Evolutionary conservation across 495 filamentous ascomycete genomes (phyloP).

Genomic region (Aspergillus incahuasiensis): DNA sequence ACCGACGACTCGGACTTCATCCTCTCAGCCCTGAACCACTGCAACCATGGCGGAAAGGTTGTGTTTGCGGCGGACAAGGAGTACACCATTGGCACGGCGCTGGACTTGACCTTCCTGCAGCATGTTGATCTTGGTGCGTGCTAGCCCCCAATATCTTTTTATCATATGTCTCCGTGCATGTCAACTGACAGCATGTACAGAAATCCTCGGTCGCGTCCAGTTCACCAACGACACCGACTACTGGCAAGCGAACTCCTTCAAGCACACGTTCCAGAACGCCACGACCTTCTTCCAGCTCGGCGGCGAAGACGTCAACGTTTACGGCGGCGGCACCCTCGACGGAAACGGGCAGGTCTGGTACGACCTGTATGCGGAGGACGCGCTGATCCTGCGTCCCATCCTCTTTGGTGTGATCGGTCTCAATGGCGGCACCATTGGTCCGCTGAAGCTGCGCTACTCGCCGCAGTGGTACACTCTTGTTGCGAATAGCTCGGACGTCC

Average conservation of each 20-base stretch:
- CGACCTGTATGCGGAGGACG: slow-evolving; percentile 52
- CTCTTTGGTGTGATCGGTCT: slow-evolving; percentile 60
- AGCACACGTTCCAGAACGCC: slow-evolving; percentile 58
- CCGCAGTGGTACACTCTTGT: slow-evolving; percentile 67
- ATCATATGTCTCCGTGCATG: not conserved
- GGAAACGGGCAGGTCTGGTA: slow-evolving; percentile 72
- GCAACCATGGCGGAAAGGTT: slow-evolving; percentile 64
- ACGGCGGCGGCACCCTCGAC: slow-evolving; percentile 57
- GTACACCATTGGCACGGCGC: slow-evolving; percentile 60
- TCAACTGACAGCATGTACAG: slow-evolving; percentile 15
- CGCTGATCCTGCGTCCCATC: slow-evolving; percentile 55
- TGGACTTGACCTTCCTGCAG: slow-evolving; percentile 60
- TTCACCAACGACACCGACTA: slow-evolving; percentile 65
- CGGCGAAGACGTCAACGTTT: slow-evolving; percentile 64
- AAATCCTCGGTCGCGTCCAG: slow-evolving; percentile 50
- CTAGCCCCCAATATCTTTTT: not conserved
- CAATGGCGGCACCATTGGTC: slow-evolving; percentile 54
- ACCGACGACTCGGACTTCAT: slow-evolving; percentile 57
- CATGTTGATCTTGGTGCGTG: slow-evolving; percentile 57
- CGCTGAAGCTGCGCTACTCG: slow-evolving; percentile 57
- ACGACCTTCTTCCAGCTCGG: slow-evolving; percentile 68
- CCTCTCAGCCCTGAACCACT: slow-evolving; percentile 52
- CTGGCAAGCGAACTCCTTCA: slow-evolving; percentile 60
- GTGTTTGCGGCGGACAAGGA: slow-evolving; percentile 51
- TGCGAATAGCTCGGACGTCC: slow-evolving; percentile 61